Base-by-base conservation (phyloP, 2,329 filamentous ascomycete genomes). In the Aureobasidium pullulans region DNA sequence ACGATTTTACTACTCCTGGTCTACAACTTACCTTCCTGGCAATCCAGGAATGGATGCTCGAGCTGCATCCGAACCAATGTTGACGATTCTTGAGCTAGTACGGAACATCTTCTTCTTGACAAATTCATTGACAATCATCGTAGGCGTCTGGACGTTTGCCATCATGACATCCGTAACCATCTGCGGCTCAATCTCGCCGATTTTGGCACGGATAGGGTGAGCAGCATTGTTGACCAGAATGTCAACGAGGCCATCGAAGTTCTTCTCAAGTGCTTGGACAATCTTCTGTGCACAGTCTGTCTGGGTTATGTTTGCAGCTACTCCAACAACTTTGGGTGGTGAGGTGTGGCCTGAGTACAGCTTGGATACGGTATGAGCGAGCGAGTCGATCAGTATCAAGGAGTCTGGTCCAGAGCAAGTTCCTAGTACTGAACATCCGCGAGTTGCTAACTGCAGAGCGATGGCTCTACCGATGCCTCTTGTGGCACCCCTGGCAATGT, bases 391-490 rank as follows among this genome's bases (percentile, higher is more conserved):
- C 56, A 64, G 64, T 39, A 66, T 64, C 2, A 66, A 66, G 39
- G 64, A 65, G 47, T 64, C 11, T 2, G 61, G 56, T 32, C 66
- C 64, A 5, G 69, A 67, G 60, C 68, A 71, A 29, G 68, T 71
- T 29, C 69, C 68, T 16, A 71, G 57, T 57, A 71, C 63, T 36
- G 67, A 68, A 60, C 62, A 63, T 29, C 69, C 69, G 42, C 69
- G 68, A 39, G 63, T 64, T 13, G 68, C 63, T 36, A 71, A 67
- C 23, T 67, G 60, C 47, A 70, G 65, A 50, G 67, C 63, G 15
- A 69, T 70, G 40, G 68, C 66, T 15, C 68, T 65, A 43, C 68
- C 68, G 32, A 68, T 70, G 54, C 68, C 69, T 64, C 66, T 66
- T 8, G 64, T 66, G 52, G 67, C 69, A 15, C 67, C 68, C 13